Evolutionary conservation across 2,329 filamentous ascomycete species (phyloP).

Genomic region (Boeremia exigua): DNA sequence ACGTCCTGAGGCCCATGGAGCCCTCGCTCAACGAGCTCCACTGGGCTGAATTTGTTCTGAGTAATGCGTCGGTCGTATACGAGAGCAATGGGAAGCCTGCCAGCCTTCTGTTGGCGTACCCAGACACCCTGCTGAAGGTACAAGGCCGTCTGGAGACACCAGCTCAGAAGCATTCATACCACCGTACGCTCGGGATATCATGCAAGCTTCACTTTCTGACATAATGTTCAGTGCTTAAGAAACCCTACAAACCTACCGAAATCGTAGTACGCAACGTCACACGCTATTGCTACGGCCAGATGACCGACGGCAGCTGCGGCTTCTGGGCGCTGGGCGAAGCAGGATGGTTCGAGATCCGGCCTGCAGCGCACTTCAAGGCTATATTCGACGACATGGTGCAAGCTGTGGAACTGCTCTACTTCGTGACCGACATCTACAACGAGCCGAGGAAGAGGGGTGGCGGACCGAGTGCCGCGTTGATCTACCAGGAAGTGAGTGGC

Average conservation of each 20-base stretch:
- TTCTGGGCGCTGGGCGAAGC: conserved; percentile 70
- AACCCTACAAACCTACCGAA: conserved; percentile 40
- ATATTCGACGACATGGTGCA: conserved; percentile 67
- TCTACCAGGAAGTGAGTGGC: conserved; percentile 49
- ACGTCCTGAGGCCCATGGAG: conserved; percentile 51
- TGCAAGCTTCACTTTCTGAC: conserved; percentile 13
- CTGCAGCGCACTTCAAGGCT: conserved; percentile 61
- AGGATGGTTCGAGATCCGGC: conserved; percentile 73
- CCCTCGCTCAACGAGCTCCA: conserved; percentile 53
- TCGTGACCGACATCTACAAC: conserved; percentile 63
- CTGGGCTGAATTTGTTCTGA: conserved; percentile 68
- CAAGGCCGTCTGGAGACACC: conserved; percentile 61
- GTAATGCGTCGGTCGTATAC: conserved; percentile 66
- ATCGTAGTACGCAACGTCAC: conserved; percentile 64
- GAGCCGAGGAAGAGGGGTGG: conserved; percentile 50
- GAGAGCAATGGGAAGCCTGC: conserved; percentile 57
- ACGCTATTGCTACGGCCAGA: conserved; percentile 56
- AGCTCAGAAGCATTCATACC: conserved; percentile 34
- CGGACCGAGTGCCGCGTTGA: conserved; percentile 43
- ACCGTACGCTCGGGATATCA: conserved; percentile 24
- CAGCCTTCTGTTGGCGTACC: conserved; percentile 67
- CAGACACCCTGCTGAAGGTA: conserved; percentile 66
- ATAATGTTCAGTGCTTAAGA: conserved; percentile 35
- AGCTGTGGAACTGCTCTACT: conserved; percentile 69
- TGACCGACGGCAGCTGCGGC: conserved; percentile 63